phyloP scores from a whole-genome alignment of 805 yeast genomes.

The Candida ortonii region DNA sequence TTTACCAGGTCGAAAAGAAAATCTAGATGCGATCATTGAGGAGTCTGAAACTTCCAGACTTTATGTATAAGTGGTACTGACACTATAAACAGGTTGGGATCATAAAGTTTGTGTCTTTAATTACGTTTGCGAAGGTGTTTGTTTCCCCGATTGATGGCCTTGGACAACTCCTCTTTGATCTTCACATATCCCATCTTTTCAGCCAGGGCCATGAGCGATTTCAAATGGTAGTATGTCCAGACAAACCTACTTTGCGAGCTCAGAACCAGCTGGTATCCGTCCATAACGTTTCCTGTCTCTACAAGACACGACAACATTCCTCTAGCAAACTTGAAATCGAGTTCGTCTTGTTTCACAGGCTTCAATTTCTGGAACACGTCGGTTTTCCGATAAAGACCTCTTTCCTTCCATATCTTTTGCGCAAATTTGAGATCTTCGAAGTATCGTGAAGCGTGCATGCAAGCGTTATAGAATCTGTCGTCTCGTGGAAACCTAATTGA shows the following conservation, averaged over 20 bases:
- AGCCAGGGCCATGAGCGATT: constrained; percentile 39
- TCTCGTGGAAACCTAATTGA: constrained; percentile 36
- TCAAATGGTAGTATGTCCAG: constrained; percentile 58
- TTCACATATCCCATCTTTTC: constrained; percentile 42
- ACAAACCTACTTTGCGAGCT: constrained; percentile 66
- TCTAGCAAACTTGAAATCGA: constrained; percentile 69
- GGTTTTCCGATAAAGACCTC: constrained; percentile 70
- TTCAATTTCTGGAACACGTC: constrained; percentile 42
- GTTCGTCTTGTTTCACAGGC: constrained; percentile 36
- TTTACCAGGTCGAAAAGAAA: constrained; percentile 52
- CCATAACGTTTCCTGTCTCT: constrained; percentile 52
- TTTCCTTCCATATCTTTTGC: constrained; percentile 67
- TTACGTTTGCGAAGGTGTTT: constrained; percentile 14
- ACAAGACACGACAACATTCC: constrained; percentile 63
- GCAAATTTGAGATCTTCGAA: constrained; percentile 58
- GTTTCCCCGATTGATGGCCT: constrained; percentile 22
- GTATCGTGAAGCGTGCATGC: constrained; percentile 63
- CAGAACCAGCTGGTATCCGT: constrained; percentile 65
- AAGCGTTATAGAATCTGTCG: constrained; percentile 54
- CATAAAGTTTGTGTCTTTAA: too few species aligned
- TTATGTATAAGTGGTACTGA: background rate
- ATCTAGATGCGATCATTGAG: too few species aligned
- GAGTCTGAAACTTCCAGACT: background rate
- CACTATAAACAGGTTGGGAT: background rate
- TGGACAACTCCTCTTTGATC: constrained; percentile 28